Percentiles rank a stretch among this genome's conserved stretches.
phyloP scores from a whole-genome alignment of 2,329 filamentous ascomycete species.

The Stachybotrys chartarum region DNA sequence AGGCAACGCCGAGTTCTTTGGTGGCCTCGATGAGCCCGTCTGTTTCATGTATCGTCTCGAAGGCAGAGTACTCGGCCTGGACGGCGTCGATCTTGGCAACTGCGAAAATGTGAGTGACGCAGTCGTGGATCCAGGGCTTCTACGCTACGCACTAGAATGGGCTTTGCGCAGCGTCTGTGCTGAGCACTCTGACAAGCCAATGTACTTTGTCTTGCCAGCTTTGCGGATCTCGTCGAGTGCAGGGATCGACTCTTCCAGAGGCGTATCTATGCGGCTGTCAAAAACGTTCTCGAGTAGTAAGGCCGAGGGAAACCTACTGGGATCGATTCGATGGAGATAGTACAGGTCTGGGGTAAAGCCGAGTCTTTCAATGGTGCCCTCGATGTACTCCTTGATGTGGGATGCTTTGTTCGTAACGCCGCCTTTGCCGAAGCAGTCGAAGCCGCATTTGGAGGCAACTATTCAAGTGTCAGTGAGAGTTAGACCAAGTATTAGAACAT shows the following conservation, averaged over 20 bases:
- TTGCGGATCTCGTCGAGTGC: conserved; percentile 38
- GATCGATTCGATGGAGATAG: conserved; percentile 36
- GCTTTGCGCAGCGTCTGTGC: conserved; percentile 35
- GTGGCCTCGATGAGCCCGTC: conserved; percentile 31
- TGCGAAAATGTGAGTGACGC: conserved; percentile 8
- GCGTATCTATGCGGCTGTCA: too few species aligned
- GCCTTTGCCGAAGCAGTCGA: conserved; percentile 26
- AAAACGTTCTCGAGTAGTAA: conserved; percentile 1
- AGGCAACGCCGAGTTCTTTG: conserved; percentile 32
- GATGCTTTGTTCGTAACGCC: conserved; percentile 34
- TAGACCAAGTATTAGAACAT: not conserved
- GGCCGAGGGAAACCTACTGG: conserved; percentile 20
- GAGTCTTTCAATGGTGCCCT: conserved; percentile 39
- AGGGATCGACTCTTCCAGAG: conserved; percentile 37
- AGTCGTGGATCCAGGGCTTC: not conserved
- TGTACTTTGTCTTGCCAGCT: conserved; percentile 39
- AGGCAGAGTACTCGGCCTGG: conserved; percentile 38
- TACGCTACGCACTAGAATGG: conserved; percentile 27
- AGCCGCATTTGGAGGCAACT: conserved; percentile 43
- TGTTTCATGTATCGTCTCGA: conserved; percentile 32
- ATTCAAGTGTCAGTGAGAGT: not conserved
- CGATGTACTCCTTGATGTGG: conserved; percentile 40
- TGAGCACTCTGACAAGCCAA: conserved; percentile 40
- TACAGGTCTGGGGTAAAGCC: conserved; percentile 39
- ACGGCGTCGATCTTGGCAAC: conserved; percentile 39